A percentile compares a stretch with the other conserved stretches of the same genome.
These are phyloP conservation scores for Podospora tetraspora DNA, from an alignment of 495 filamentous ascomycete genomes.

Conservation along the genomic window DNA sequence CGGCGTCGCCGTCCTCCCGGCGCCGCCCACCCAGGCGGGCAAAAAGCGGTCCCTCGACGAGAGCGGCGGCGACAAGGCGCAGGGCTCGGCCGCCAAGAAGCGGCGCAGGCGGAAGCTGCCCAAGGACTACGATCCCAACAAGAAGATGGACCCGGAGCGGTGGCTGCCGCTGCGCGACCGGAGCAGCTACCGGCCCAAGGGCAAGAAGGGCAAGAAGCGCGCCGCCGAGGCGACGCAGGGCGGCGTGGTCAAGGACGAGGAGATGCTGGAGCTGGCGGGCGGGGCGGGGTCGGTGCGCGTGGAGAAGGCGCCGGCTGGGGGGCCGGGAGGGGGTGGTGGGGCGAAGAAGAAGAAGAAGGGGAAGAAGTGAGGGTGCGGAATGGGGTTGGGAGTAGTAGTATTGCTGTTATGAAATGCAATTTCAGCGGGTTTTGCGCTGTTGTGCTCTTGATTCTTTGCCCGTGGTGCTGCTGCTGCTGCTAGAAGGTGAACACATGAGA, in stretches of 20 bases:
- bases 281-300: slow-evolving; percentile 55
- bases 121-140: slow-evolving; percentile 68
- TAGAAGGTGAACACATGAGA: not conserved
- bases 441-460: not conserved
- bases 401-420: not conserved
- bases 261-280: slow-evolving; percentile 58
- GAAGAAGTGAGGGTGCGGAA: slow-evolving; percentile 46
- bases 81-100: slow-evolving; percentile 53
- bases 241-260: slow-evolving; percentile 64
- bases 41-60: slow-evolving; percentile 31
- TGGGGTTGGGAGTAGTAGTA: not conserved
- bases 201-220: slow-evolving; percentile 82
- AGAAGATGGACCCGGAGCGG: slow-evolving; percentile 78
- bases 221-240: slow-evolving; percentile 78
- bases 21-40: slow-evolving; percentile 18
- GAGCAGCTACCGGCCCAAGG: slow-evolving; percentile 83
- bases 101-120: slow-evolving; percentile 72
- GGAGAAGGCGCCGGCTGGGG: slow-evolving; percentile 44
- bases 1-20: slow-evolving; percentile 63
- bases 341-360: slow-evolving; percentile 67
- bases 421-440: not conserved
- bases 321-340: slow-evolving; percentile 38
- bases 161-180: slow-evolving; percentile 90
- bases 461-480: not conserved
- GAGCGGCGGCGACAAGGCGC: slow-evolving; percentile 54